Conservation (phyloP, 164 flowering plant genomes). For the Amborella trichopoda region DNA sequence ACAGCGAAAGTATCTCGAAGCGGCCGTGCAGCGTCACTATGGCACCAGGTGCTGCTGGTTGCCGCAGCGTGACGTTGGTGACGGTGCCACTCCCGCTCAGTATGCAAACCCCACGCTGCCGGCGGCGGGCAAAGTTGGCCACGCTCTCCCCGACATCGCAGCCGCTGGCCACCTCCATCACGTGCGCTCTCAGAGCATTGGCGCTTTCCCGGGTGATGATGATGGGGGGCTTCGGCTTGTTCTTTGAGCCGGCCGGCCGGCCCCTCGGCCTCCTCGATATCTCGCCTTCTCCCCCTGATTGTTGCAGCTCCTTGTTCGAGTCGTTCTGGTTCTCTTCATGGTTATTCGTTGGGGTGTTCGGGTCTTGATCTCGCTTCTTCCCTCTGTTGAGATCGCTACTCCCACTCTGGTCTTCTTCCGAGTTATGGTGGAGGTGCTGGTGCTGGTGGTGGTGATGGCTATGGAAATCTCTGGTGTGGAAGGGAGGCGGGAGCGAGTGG, state of each 20-base stretch:
- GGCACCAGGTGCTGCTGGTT: slow-evolving; percentile 61
- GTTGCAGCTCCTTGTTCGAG: neutral
- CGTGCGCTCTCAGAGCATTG: slow-evolving; percentile 79
- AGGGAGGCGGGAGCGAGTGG: slow-evolving; percentile 75
- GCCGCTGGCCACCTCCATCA: slow-evolving; percentile 74
- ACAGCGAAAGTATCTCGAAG: slow-evolving; percentile 76
- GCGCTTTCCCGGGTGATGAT: slow-evolving; percentile 85
- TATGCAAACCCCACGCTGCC: slow-evolving; percentile 76
- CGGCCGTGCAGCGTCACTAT: slow-evolving; percentile 69
- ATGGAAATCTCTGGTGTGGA: slow-evolving; percentile 57
- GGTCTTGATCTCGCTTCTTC: slow-evolving; percentile 26
- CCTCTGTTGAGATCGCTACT: slow-evolving; percentile 20
- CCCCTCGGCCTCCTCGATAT: slow-evolving; percentile 60
- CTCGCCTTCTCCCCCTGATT: slow-evolving; percentile 32
- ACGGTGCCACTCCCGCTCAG: slow-evolving; percentile 78
- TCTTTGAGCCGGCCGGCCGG: slow-evolving; percentile 81
- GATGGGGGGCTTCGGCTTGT: slow-evolving; percentile 90
- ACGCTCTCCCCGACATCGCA: slow-evolving; percentile 64
- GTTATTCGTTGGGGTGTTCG: slow-evolving; percentile 3
- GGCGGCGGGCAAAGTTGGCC: slow-evolving; percentile 50
- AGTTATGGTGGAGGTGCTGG: slow-evolving; percentile 36
- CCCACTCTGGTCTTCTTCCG: slow-evolving; percentile 46
- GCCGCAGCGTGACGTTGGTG: slow-evolving; percentile 62
- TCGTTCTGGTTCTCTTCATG: too few species aligned
- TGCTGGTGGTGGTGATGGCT: slow-evolving; percentile 39